Evolutionary conservation across 179 eudicot genomes (phyloP).

Genomic region (Silene vulgaris): DNA sequence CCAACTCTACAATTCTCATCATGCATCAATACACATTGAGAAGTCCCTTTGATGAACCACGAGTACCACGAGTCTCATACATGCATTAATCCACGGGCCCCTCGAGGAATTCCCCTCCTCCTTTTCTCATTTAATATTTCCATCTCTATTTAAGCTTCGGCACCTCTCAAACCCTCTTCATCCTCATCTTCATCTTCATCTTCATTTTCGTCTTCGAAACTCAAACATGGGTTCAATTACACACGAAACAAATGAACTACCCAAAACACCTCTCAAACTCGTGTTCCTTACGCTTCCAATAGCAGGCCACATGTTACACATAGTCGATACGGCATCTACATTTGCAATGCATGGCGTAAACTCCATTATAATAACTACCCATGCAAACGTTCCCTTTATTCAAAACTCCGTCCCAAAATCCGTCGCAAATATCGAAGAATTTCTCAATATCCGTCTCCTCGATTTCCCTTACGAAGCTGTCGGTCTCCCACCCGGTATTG

Average conservation of each 20-base stretch:
- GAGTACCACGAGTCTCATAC: neutral
- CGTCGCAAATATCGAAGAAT: neutral
- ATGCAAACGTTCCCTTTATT: conserved; percentile 5
- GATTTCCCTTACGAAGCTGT: conserved; percentile 4
- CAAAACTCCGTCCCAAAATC: neutral
- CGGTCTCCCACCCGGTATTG: conserved; percentile 5
- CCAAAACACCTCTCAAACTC: conserved; percentile 2
- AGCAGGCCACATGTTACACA: conserved; percentile 20
- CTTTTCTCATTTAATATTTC: neutral
- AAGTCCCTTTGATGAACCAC: neutral
- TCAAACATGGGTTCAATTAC: neutral
- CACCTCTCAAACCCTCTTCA: neutral
- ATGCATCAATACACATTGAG: too few species aligned
- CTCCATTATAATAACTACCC: conserved; percentile 15
- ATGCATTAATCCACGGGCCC: neutral
- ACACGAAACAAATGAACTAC: neutral
- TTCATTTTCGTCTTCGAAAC: too few species aligned
- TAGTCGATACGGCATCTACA: conserved; percentile 9
- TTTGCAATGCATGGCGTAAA: conserved; percentile 9
- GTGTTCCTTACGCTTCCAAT: conserved; percentile 16
- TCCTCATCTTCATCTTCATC: neutral
- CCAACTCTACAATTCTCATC: too few species aligned
- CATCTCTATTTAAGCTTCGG: neutral
- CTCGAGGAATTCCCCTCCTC: neutral
- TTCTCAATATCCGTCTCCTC: neutral